Evolutionary conservation across 768 basidiomycete genomes (phyloP), one percentile per base, ranked within the genome.

Genomic region (Mycena capillaripes): DNA sequence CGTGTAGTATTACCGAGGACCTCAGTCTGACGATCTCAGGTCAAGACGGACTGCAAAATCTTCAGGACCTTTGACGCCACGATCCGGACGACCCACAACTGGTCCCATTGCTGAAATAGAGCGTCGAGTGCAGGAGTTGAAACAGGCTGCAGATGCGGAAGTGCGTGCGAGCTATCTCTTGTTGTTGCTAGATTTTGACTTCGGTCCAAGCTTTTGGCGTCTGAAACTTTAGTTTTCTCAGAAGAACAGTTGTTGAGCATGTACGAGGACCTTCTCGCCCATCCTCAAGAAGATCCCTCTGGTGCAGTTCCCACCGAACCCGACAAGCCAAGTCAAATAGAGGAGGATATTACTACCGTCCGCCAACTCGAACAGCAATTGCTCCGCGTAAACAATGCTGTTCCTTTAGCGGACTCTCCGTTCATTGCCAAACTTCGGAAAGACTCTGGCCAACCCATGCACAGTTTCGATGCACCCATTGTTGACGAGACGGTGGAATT

Each of bases 221-320:
- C 80, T 8, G 83, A 83, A 29, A 69, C 80, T 2, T 79, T 81
- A 11, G 72, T 78, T 4, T 89, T 85, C 69, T 81, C 83, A 2
- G 88, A 89, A 72, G 82, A 84, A 23, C 85, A 86, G 12, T 76
- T 89, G 5, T 48, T 84, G 52, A 64, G 77, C 1, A 71, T 89
- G 52, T 89, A 89, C 69, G 82, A 86, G 66, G 86, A 88, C 66
- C 76, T 88, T 23, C 81, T 88, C 27, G 82, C 84, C 5, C 25
- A 78, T 84, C 32, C 80, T 81, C 21, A 56, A 25, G 69, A 72
- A 17, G 68, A 70, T 10, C 19, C 64, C 4, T 21, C 69, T 21
- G 68, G 78, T 55, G 9, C 46, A 2, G 50, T 71, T 36, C 21
- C 76, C 17, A 3, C 64, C 12, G 59, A 66, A 36, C 67, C 59